Conservation (phyloP, 163 green algal species). For the Picocystis sp. region DNA sequence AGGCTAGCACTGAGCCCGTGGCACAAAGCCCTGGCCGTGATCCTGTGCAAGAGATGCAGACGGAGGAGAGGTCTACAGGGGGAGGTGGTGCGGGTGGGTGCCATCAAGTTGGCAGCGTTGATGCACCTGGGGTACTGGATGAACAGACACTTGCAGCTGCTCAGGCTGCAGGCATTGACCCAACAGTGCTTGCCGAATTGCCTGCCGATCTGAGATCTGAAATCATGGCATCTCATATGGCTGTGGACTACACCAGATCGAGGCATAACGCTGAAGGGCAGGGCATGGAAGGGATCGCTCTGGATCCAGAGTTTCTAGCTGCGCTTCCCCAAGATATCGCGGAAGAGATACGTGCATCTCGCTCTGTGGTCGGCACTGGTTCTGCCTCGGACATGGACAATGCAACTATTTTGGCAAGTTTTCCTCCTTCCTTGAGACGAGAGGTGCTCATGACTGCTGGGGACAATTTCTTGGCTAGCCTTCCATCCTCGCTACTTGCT, state of each 20-base stretch:
- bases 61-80: no score
- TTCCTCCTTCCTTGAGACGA: constrained; percentile 70
- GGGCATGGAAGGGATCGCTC: background rate
- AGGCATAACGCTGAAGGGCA: background rate
- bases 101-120: no score
- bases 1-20: no score
- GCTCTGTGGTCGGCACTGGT: constrained; percentile 1
- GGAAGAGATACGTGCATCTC: constrained; percentile 1
- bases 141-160: constrained; percentile 7
- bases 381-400: constrained; percentile 47
- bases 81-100: no score
- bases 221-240: constrained; percentile 24
- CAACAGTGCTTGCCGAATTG: constrained; percentile 70
- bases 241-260: background rate
- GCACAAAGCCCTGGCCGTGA: no score
- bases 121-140: no score
- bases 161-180: constrained; percentile 50
- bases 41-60: no score
- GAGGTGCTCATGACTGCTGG: constrained; percentile 50
- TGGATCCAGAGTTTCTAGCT: constrained; percentile 93
- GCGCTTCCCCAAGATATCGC: constrained; percentile 18
- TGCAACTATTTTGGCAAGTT: constrained; percentile 59
- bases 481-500: constrained; percentile 50
- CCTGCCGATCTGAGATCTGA: constrained; percentile 47
- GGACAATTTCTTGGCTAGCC: constrained; percentile 48